A percentile compares a stretch with the other conserved stretches of the same genome.
These are phyloP conservation scores for Rhizopogon rudus DNA, from an alignment of 768 basidiomycete species.

Conservation along the genomic window DNA sequence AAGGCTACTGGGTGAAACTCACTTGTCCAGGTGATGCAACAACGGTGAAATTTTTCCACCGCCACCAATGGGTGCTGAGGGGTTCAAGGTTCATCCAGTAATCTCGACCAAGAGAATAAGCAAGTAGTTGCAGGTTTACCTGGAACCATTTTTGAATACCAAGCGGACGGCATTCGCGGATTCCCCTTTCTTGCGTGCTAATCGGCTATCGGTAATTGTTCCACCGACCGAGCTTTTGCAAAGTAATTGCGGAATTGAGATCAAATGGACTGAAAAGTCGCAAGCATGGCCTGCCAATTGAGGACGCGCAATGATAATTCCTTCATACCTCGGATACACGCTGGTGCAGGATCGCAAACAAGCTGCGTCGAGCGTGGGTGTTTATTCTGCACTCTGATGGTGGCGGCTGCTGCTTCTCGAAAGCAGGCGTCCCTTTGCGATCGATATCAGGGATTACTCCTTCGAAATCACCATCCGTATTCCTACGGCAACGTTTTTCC, in stretches of 20 bases:
- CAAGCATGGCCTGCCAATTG: neutral
- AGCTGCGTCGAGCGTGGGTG: neutral
- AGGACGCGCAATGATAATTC: neutral
- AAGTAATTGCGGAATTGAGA: no score
- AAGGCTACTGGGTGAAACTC: neutral
- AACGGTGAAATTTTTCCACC: neutral
- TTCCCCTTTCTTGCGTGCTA: neutral
- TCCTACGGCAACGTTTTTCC: neutral
- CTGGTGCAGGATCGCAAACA: neutral
- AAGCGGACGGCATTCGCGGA: neutral
- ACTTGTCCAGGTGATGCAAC: neutral
- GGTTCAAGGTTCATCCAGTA: neutral
- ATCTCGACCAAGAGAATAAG: neutral
- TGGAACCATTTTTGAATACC: neutral
- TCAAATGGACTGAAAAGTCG: no score
- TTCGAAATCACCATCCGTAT: neutral
- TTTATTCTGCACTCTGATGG: neutral
- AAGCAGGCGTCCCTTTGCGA: neutral
- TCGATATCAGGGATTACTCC: neutral
- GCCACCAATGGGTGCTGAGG: neutral
- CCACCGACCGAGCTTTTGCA: neutral
- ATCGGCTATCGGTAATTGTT: neutral
- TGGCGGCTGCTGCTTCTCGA: neutral
- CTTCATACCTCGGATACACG: neutral
- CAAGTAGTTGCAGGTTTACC: neutral